Conservation (phyloP, 176 grass and related monocot species). For the Oryza coarctata region DNA sequence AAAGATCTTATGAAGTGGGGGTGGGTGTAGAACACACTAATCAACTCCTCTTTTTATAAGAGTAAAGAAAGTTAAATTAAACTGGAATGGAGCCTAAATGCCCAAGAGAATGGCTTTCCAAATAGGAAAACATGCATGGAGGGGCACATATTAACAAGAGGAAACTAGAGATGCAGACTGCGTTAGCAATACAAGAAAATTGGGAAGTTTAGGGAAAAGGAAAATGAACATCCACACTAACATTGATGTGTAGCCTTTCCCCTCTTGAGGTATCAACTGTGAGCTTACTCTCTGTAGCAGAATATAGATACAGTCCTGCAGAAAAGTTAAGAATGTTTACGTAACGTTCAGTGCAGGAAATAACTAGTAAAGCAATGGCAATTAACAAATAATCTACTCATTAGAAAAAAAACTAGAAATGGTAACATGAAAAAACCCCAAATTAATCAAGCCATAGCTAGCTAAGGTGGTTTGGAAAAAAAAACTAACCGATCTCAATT, state of each 20-base stretch:
- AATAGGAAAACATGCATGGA: conserved; percentile 18
- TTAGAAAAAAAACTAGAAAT: not conserved
- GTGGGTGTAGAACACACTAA: not conserved
- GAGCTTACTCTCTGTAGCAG: conserved; percentile 89
- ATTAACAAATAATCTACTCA: not conserved
- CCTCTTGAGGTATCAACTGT: conserved; percentile 98
- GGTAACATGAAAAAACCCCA: not conserved
- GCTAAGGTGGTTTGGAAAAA: not conserved
- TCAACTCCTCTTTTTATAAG: not conserved
- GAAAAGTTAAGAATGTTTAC: conserved; percentile 21
- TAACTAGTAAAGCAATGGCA: conserved; percentile 1
- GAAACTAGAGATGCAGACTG: not conserved
- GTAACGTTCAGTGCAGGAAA: not conserved
- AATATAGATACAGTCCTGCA: conserved; percentile 91
- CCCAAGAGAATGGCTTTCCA: conserved; percentile 10
- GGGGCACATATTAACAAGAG: not conserved
- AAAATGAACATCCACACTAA: conserved; percentile 48
- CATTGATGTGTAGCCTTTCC: conserved; percentile 90
- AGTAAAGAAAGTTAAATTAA: not conserved
- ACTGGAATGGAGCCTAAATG: conserved; percentile 16
- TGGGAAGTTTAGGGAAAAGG: conserved; percentile 5
- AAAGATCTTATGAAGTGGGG: not conserved
- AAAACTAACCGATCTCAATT: not conserved
- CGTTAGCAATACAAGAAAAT: not conserved
- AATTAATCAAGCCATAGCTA: not conserved